Base-by-base conservation (phyloP, 768 basidiomycete species). In the Boletellus sp. region DNA sequence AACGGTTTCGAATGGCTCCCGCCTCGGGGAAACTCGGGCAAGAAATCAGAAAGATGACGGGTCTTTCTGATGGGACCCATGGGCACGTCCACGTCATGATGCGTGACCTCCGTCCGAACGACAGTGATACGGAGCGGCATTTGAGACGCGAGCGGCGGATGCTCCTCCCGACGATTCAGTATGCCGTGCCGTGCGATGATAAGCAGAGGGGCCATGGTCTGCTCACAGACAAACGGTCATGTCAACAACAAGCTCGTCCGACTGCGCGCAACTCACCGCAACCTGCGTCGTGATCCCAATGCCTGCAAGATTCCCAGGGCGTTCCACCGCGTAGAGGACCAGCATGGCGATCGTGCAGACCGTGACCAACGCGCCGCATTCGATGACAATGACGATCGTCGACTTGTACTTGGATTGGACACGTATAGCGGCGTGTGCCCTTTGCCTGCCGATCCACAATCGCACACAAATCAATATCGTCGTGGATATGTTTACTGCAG, bases 321-420 rank as follows among this genome's bases (percentile, higher is more conserved):
- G 49, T 7, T 15, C 9, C 6, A 43, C 41, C 4, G 50, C 38
- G 5, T 53, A 53, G 32, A 63, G 7, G 10, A 56, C 28, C 28
- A 63, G 28, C 51, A 65, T 51, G 1, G 50, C 45, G 6, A 45
- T 7, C 4, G 61, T 47, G 37, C 50, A 53, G 1, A 45, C 4
- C 31, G 61, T 60, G 31, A 64, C 55, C 22, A 64, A 6, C 0
- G 51, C 54, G 17, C 62, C 61, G 9, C 58, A 65, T 35, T 64
- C 62, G 16, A 60, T 50, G 43, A 60, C 49, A 40, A 60, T 12
- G 24, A 58, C 4, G 20, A 54, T 39, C 13, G 47, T 47, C n/a
- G 62, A 56, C 38, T 52, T 52, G 16, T 65, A 63, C 8, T n/a
- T 50, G 22, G 39, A 59, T 6, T 32, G 36, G 17, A 17, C 44